Evolutionary conservation across 129 eudicot genomes (phyloP).

Genomic region (Mikania micrantha): DNA sequence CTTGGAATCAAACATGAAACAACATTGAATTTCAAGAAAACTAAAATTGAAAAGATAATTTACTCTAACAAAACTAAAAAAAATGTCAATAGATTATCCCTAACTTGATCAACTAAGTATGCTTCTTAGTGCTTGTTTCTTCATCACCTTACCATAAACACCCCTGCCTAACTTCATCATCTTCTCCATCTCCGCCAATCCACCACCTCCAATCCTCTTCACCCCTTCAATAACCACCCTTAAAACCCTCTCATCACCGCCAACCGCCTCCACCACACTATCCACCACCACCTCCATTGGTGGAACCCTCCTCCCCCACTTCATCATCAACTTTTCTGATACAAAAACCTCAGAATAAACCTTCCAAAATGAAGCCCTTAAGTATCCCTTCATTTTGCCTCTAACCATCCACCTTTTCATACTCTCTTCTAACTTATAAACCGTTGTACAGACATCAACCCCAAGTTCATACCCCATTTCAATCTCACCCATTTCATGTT

Average conservation of each 20-base stretch:
- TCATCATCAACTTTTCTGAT: slow-evolving; percentile 66
- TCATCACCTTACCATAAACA: slow-evolving; percentile 79
- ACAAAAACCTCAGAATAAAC: slow-evolving; percentile 57
- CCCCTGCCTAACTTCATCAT: slow-evolving; percentile 86
- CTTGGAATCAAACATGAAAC: slow-evolving; percentile 8
- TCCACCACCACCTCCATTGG: slow-evolving; percentile 57
- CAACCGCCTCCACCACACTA: slow-evolving; percentile 73
- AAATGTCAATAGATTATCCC: slow-evolving; percentile 3
- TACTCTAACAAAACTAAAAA: slow-evolving; percentile 6
- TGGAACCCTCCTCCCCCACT: slow-evolving; percentile 79
- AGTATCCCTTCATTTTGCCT: slow-evolving; percentile 71
- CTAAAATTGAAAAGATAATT: slow-evolving; percentile 18
- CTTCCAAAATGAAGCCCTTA: slow-evolving; percentile 87
- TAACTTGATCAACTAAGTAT: slow-evolving; percentile 40
- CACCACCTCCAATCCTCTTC: slow-evolving; percentile 52
- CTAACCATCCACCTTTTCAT: slow-evolving; percentile 77
- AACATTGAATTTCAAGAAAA: not conserved
- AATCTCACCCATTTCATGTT: slow-evolving; percentile 65
- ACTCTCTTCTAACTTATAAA: slow-evolving; percentile 65
- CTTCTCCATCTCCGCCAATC: slow-evolving; percentile 73
- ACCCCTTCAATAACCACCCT: slow-evolving; percentile 56
- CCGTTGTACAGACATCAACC: slow-evolving; percentile 53
- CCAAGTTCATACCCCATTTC: slow-evolving; percentile 63
- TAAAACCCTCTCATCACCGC: slow-evolving; percentile 74
- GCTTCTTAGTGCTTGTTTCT: slow-evolving; percentile 74